Conservation (phyloP, 2,329 filamentous ascomycete genomes). For the Fusarium udum region DNA sequence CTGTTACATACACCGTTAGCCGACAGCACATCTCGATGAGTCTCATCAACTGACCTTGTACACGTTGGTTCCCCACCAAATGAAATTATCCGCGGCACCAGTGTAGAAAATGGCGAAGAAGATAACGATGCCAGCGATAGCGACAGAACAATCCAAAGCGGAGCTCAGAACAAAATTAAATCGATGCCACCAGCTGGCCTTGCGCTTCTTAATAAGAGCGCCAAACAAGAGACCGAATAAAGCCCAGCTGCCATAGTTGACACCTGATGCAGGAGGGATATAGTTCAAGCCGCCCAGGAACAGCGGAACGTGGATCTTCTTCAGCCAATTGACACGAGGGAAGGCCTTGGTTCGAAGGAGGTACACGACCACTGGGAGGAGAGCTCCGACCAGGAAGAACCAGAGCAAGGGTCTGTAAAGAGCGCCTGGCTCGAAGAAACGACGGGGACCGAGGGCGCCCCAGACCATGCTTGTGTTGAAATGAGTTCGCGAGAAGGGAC, state of each 20-base stretch:
- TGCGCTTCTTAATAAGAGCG: slow-evolving; percentile 38
- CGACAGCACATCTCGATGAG: not conserved
- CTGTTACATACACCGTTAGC: not conserved
- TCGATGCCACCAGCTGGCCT: slow-evolving; percentile 43
- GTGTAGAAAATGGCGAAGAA: slow-evolving; percentile 49
- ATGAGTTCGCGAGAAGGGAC: slow-evolving; percentile 48
- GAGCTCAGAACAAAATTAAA: slow-evolving; percentile 48
- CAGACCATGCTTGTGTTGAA: slow-evolving; percentile 66
- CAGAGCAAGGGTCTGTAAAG: slow-evolving; percentile 61
- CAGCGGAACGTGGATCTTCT: slow-evolving; percentile 45
- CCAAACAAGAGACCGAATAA: slow-evolving; percentile 46
- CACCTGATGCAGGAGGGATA: slow-evolving; percentile 47
- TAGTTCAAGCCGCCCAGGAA: slow-evolving; percentile 47
- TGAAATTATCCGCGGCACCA: slow-evolving; percentile 38
- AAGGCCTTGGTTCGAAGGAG: slow-evolving; percentile 40
- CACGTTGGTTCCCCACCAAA: slow-evolving; percentile 46
- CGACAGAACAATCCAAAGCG: slow-evolving; percentile 46
- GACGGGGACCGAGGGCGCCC: slow-evolving; percentile 65
- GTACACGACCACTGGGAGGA: slow-evolving; percentile 59
- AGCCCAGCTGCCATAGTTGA: slow-evolving; percentile 47
- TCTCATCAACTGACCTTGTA: slow-evolving; percentile 15
- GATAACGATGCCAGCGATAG: slow-evolving; percentile 47
- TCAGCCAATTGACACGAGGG: slow-evolving; percentile 39
- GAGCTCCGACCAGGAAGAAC: slow-evolving; percentile 63
- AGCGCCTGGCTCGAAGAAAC: slow-evolving; percentile 62